Base-by-base conservation (phyloP, 2,329 filamentous ascomycete species). In the Sporothrix pseudoabietina region DNA sequence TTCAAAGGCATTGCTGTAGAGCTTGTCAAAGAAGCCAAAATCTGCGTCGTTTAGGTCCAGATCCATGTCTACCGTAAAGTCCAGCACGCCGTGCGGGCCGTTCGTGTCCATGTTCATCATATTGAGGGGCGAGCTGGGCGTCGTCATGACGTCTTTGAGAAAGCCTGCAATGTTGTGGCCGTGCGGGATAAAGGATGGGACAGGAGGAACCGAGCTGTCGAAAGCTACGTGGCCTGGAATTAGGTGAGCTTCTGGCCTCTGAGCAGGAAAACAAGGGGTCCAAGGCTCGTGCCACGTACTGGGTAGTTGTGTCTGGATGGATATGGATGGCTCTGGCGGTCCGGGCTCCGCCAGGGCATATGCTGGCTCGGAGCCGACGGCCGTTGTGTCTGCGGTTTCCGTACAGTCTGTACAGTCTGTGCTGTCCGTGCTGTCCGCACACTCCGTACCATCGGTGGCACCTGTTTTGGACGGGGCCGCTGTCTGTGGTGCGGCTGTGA, bases 31-130 rank as follows among this genome's bases (percentile, higher is more conserved):
- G 5, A 87, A 79, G 0, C 84, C 83, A 77, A 87, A 87, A 76
- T 88, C 86, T 41, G 85, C 79, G 19, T 87, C 86, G 12, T 84
- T 86, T 30, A 88, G 80, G 65, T 87, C 85, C 41, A 87, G 79
- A 72, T 83, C 85, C 65, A 79, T 80, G 73, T 87, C 82, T 71
- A 85, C 82, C 74, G 84, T 86, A 75, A 87, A 87, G 75, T 87
- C 83, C 8, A 87, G 78, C 4, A 87, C 54, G 4, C 82, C 22
- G 81, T 81, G 16, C 85, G 79, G 0, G 82, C 83, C 72, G 84
- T 84, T 4, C 79, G 77, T 72, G 83, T 83, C n/a, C 78, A 78
- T 3, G 81, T 73, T 71, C 80, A 82, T n/a, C 79, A 75, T 8
- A 80, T 74, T 49, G 3, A 52, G 39, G 0, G 63, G 61, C 7